phyloP scores from a whole-genome alignment of 176 grass and related monocot species.

The Elymus sibiricus region DNA sequence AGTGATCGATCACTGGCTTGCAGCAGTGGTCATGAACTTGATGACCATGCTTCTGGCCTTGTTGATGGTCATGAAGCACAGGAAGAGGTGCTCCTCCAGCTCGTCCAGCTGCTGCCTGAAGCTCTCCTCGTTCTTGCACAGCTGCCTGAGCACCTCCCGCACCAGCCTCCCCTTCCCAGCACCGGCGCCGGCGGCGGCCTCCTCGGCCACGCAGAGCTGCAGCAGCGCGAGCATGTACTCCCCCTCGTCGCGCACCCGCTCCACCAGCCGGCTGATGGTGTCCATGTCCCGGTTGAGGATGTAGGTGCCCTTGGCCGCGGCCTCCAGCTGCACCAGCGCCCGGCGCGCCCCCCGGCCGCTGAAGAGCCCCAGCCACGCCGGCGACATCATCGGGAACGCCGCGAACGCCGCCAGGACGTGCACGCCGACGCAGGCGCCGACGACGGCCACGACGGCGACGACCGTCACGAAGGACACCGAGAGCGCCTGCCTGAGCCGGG shows the following conservation, averaged over 20 bases:
- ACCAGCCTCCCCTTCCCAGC: conserved; percentile 55
- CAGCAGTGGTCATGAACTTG: conserved; percentile 43
- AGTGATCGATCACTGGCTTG: conserved; percentile 13
- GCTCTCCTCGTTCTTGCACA: conserved; percentile 68
- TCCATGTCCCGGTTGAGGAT: conserved; percentile 92
- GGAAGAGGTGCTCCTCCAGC: conserved; percentile 92
- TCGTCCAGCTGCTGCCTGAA: conserved; percentile 93
- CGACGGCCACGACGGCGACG: conserved; percentile 35
- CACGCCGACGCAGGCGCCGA: conserved; percentile 63
- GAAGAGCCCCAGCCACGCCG: conserved; percentile 27
- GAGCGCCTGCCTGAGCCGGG: conserved; percentile 44
- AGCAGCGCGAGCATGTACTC: conserved; percentile 78
- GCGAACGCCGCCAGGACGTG: conserved; percentile 63
- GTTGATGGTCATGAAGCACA: conserved; percentile 96
- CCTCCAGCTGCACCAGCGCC: conserved; percentile 69
- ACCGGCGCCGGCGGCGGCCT: background rate
- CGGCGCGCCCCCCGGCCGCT: conserved; percentile 31
- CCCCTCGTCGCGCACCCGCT: conserved; percentile 69
- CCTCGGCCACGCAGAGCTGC: conserved; percentile 56
- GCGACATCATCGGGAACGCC: conserved; percentile 36
- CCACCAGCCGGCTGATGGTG: conserved; percentile 83
- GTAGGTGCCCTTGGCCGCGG: conserved; percentile 73
- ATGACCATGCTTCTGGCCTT: conserved; percentile 84
- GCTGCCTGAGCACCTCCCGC: conserved; percentile 77
- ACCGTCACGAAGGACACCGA: conserved; percentile 45